Base-by-base conservation (phyloP, 768 basidiomycete genomes). In the Naganishia vaughanmartiniae region DNA sequence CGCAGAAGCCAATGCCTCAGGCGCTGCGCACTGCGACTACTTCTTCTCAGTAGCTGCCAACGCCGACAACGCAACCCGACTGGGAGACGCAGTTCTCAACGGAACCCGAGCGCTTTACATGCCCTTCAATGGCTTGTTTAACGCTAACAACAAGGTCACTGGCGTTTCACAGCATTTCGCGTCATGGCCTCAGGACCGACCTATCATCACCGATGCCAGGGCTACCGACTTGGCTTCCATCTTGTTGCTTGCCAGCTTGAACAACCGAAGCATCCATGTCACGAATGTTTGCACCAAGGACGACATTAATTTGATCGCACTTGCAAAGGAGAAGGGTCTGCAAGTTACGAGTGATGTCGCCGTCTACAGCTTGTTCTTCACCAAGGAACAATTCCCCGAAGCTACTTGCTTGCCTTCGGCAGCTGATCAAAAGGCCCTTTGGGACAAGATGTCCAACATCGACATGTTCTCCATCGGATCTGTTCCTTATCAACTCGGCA, bases 331-430 rank as follows among this genome's bases (percentile, higher is more conserved):
- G 51, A 94, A 93, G 83, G 85, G 90, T 15, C 86, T 98, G 75
- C 90, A 91, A 76, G 95, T 97, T 60, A 97, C 95, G 3, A 98
- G 95, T 81, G 96, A 99, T 75, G 92, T 96, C 36, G 89, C 93
- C 17, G 86, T 97, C 60, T 97, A 90, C 81, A 86, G 91, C 21
- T 83, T 99, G 66, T 97, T 96, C 87, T 94, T 92, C 84, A 87
- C 86, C 1, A 84, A 83, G 54, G 89, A 89, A 66, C 85, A 91
- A 71, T 94, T 87, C 83, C 88, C 89, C 1, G 83, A 82, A 1
- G 84, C 87, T 24, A 83, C 83, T 1, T 84, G 85, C 74, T 85
- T 96, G 46, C 94, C 93, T 3, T 85, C 89, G 0, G 76, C 81
- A 1, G 87, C 87, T 65, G 91, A 94, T 74, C 93, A 96, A 80